Evolutionary conservation across 2,329 filamentous ascomycete species (phyloP), one percentile per base, ranked within the genome.

Genomic region (Cladosporium halotolerans): DNA sequence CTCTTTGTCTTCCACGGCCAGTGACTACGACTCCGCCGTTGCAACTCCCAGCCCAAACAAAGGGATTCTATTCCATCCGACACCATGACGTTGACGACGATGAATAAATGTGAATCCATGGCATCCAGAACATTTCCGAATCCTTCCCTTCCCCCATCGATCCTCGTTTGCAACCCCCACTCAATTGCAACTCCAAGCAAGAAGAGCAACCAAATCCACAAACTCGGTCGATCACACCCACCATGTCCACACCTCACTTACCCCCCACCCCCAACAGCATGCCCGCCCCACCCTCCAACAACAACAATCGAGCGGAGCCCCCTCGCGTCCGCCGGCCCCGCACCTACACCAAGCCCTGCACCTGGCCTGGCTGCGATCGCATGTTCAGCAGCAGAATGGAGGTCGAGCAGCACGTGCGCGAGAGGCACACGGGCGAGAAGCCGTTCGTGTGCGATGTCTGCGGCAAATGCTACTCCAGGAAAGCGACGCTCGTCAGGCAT

Each of bases 351-450:
- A 34, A 55, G 28, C 56, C 56, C 18, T 61, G 59, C 52, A 45
- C 45, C 3, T 55, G 53, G 28, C 32, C 40, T 4, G 33, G 14
- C 31, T 60, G 59, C 36, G 14, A 9, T 8, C 46, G 53, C 10
- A 19, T 47, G 14, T 61, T 60, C 52, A 45, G 19, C 10, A 51
- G 56, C 32, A 53, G 43, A 1, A 53, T 58, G 46, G 57, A 62
- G 19, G 52, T 60, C 19, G 13, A 53, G 6, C 60, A 62, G 45
- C 60, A 62, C 46, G 52, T 58, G 18, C 54, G 57, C 10, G 58
- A 60, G 38, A 43, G 43, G 31, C 60, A 62, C 45, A 62, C 60
- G 5, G 6, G 14, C 23, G 52, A 57, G 34, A 47, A 54, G 13
- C 58, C 57, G 1, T 51, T 52, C 48, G 34, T 9, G n/a, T 62